phyloP scores from a whole-genome alignment of 306 rosid species.

The Senna tora region DNA sequence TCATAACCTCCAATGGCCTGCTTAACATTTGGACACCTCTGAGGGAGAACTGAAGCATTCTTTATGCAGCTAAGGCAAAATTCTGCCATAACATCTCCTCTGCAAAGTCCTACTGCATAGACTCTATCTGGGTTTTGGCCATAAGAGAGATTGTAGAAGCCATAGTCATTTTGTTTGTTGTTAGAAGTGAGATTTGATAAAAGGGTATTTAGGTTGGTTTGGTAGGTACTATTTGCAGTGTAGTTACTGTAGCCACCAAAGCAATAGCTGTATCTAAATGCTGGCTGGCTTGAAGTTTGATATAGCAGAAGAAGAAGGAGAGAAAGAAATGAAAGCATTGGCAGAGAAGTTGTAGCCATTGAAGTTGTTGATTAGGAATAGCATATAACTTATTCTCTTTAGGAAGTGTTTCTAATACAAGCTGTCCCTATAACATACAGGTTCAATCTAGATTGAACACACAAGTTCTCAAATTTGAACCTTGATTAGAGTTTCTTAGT shows the following conservation, averaged over 20 bases:
- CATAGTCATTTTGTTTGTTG: conserved; percentile 33
- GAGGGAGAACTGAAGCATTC: background rate
- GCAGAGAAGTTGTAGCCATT: background rate
- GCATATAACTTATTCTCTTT: background rate
- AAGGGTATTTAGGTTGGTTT: conserved; percentile 25
- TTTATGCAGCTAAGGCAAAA: conserved; percentile 11
- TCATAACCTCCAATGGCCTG: conserved; percentile 26
- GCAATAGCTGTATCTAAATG: background rate
- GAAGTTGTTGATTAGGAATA: background rate
- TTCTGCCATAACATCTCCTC: conserved; percentile 38
- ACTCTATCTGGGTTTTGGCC: conserved; percentile 29
- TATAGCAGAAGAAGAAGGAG: background rate
- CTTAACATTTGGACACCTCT: conserved; percentile 3
- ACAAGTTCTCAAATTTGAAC: background rate
- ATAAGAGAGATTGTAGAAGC: conserved; percentile 40
- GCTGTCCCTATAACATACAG: background rate
- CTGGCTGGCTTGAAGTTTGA: conserved; percentile 12
- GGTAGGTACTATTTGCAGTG: conserved; percentile 14
- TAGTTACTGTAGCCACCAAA: background rate
- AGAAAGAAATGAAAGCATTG: background rate
- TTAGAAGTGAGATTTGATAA: conserved; percentile 31
- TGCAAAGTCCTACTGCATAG: conserved; percentile 32
- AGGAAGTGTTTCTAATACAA: background rate
- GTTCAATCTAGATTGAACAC: background rate
- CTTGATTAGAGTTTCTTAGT: background rate